phyloP scores from a whole-genome alignment of 1,284 basidiomycete genomes.

The Xerocomus nothofagi region DNA sequence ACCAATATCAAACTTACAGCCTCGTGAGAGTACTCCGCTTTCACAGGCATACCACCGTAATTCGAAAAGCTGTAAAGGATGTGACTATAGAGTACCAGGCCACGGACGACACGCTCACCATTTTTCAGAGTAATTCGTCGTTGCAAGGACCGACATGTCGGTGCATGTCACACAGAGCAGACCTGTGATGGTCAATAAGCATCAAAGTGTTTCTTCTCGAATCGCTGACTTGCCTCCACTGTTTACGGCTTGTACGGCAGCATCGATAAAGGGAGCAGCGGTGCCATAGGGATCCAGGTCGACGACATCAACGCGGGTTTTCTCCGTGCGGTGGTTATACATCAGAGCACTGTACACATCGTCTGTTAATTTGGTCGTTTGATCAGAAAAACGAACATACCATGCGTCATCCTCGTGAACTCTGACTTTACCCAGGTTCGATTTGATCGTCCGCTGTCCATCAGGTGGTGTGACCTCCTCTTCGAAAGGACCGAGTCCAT shows the following conservation, averaged over 20 bases:
- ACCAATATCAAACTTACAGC: slow-evolving; percentile 51
- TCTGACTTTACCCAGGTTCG: slow-evolving; percentile 57
- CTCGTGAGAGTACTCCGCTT: slow-evolving; percentile 95
- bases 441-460: slow-evolving; percentile 17
- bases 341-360: slow-evolving; percentile 69
- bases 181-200: slow-evolving; percentile 41
- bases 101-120: slow-evolving; percentile 52
- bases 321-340: slow-evolving; percentile 83
- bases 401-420: slow-evolving; percentile 95
- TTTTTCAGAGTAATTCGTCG: slow-evolving; percentile 95
- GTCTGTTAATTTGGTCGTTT: not conserved
- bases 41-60: slow-evolving; percentile 92
- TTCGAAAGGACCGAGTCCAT: slow-evolving; percentile 62
- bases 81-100: not conserved
- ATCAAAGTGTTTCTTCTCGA: slow-evolving; percentile 1
- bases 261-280: slow-evolving; percentile 95
- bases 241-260: slow-evolving; percentile 88
- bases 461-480: slow-evolving; percentile 21
- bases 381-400: slow-evolving; percentile 42
- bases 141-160: slow-evolving; percentile 91
- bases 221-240: slow-evolving; percentile 68
- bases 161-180: slow-evolving; percentile 96
- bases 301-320: slow-evolving; percentile 85
- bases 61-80: slow-evolving; percentile 73
- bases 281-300: slow-evolving; percentile 98